Evolutionary conservation across 176 grass and related monocot species (phyloP).

Genomic region (Puya raimondii): DNA sequence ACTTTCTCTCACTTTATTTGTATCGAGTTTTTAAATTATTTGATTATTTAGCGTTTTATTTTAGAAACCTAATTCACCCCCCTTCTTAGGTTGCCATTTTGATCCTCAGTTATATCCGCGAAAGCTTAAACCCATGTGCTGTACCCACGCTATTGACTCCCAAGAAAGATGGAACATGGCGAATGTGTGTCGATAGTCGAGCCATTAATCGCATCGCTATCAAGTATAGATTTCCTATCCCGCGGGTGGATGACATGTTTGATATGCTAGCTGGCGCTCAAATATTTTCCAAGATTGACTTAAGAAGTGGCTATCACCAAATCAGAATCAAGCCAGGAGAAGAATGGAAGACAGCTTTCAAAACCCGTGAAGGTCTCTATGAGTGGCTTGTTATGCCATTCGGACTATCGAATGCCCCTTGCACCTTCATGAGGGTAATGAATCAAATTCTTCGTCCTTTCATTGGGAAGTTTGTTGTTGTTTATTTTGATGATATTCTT

Average conservation of each 20-base stretch:
- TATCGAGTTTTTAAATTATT: too few species aligned
- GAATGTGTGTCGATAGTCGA: neutral
- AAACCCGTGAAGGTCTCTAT: neutral
- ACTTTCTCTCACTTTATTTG: too few species aligned
- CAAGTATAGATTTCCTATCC: neutral
- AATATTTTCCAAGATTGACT: slow-evolving; percentile 1
- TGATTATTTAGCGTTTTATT: too few species aligned
- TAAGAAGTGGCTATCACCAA: neutral
- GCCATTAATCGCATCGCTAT: neutral
- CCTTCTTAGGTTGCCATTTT: too few species aligned
- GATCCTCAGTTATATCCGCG: too few species aligned
- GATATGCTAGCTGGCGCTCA: neutral
- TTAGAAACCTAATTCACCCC: too few species aligned
- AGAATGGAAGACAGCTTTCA: slow-evolving; percentile 1
- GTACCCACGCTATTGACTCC: neutral
- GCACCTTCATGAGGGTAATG: neutral
- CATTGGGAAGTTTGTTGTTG: neutral
- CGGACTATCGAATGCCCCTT: neutral
- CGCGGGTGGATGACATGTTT: neutral
- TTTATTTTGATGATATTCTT: neutral
- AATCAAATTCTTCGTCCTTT: neutral
- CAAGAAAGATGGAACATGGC: neutral
- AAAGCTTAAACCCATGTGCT: too few species aligned
- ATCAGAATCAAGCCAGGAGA: neutral
- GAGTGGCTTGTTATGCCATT: slow-evolving; percentile 5